A percentile compares a stretch with the other conserved stretches of the same genome.
Conservation (phyloP, 2,329 filamentous ascomycete genomes). For the Moelleriella libera region DNA sequence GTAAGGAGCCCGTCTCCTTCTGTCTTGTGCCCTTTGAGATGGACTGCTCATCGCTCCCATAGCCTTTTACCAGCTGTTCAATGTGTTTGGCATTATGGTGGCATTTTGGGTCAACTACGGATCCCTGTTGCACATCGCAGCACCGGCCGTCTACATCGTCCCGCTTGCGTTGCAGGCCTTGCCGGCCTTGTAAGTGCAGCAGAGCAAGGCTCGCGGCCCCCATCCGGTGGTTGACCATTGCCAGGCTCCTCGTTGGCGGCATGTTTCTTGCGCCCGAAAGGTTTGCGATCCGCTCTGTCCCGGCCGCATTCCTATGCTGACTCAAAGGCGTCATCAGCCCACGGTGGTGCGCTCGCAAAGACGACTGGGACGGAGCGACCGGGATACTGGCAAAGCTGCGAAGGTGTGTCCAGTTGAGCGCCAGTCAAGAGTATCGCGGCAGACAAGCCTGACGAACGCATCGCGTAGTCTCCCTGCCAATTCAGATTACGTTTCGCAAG, state of each 20-base stretch:
- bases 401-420: constrained; percentile 9
- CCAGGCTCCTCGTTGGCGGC: constrained; percentile 36
- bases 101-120: constrained; percentile 40
- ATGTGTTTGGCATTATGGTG: constrained; percentile 27
- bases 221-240: not conserved
- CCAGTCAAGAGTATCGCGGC: no score
- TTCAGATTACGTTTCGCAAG: constrained; percentile 41
- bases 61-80: constrained; percentile 36
- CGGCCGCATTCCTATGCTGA: no score
- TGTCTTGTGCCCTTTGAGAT: not conserved
- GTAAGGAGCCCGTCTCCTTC: constrained; percentile 9
- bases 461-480: constrained; percentile 29
- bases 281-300: constrained; percentile 10
- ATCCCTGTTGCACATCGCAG: constrained; percentile 27
- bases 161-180: constrained; percentile 51
- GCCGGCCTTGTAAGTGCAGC: constrained; percentile 35
- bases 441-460: constrained; percentile 1
- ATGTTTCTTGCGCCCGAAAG: constrained; percentile 45
- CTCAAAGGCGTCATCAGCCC: constrained; percentile 28
- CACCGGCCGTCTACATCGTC: constrained; percentile 40
- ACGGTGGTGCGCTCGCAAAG: constrained; percentile 52
- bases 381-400: constrained; percentile 37
- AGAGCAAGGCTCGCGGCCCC: no score
- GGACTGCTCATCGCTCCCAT: not conserved
- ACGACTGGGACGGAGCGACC: constrained; percentile 52